Base-by-base conservation (phyloP, 148 eudicot species). In the Suaeda aralocaspica region DNA sequence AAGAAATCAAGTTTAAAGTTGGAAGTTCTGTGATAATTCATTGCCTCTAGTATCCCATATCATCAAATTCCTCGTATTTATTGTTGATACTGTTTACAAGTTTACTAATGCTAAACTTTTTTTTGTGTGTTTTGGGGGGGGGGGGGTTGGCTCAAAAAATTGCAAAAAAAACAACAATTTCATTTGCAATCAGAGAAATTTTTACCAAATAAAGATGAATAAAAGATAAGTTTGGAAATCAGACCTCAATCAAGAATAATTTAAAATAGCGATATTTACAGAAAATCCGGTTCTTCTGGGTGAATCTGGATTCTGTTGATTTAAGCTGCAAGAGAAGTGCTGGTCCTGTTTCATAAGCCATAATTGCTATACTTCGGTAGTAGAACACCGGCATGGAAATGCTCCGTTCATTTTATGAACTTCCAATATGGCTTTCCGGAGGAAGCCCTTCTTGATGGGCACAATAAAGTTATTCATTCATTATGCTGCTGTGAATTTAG, bases 201-300 rank as follows among this genome's bases (percentile, higher is more conserved):
- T 68, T 33, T 34, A 10, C 22, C 7, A 11, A 6, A 19, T 2
- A 16, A 4, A 55, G 25, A 49, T 49, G 34, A 24, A 1, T 30
- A 7, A 2, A 18, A 22, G 13, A 68, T 33, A 34, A 19, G 26
- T 52, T 68, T 9, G 14, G 49, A 52, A 34, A 53, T 39, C 71
- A 51, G 60, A 52, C 60, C 46, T 52, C 30, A 9, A 66, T 49
- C 41, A 57, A 67, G 70, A 67, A 51, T 19, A 3, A 51, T 14
- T 51, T 24, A 3, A 18, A 31, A 51, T 11, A 33, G 3, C 18
- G 42, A 59, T 59, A 41, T 59, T 19, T 24, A 24, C 34, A 59
- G 11, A 59, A 59, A 59, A 6, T 30, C 39, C 0, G 30, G 0
- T 15, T 59, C 39, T 29, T 18, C 28, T 2, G n/a, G 30, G 14